Evolutionary conservation across 1,284 basidiomycete species (phyloP), one percentile per base, ranked within the genome.

Genomic region (Gomphus sp.): DNA sequence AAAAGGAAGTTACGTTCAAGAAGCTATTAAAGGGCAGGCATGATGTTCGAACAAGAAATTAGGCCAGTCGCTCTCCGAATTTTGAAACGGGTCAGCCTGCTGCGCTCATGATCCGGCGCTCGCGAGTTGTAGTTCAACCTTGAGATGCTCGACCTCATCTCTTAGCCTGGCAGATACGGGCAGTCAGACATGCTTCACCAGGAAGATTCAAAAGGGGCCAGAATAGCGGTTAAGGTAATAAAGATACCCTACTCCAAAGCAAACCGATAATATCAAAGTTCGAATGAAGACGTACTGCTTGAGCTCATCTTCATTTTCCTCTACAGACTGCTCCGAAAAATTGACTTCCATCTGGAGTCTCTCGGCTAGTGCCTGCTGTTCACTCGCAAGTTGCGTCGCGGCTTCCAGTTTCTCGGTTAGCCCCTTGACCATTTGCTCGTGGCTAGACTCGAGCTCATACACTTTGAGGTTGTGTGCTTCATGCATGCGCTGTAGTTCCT

Each of bases 381-480:
- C 82, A 33, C 77, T 76, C 51, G 81, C 73, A 68, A 76, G 80
- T 55, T 72, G 67, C 55, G 79, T 73, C 14, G 80, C 74, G n/a
- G 73, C 72, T 51, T 87, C 82, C 39, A 90, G 77, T 65, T 91
- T 80, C 39, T 80, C 78, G 64, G 75, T 78, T 52, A 89, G 59
- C 22, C 68, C 75, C 65, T 80, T 80, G 55, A 85, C 72, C 39
- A 75, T 73, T 65, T 82, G 84, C 53, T 85, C 83, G 66, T 92
- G 83, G 50, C 81, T 80, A 36, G 85, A 82, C 67, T 89, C 77
- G 61, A 93, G 67, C 69, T 93, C 89, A 62, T 87, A 76, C 65
- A 93, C 73, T 73, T 87, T 91, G 63, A 86, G 75, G 66, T 89
- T 91, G 69, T 90, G 89, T 6, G 88, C 89, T 68, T 89, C 86